Base-by-base conservation (phyloP, 148 eudicot species). In the Fagopyrum homotropicum region DNA sequence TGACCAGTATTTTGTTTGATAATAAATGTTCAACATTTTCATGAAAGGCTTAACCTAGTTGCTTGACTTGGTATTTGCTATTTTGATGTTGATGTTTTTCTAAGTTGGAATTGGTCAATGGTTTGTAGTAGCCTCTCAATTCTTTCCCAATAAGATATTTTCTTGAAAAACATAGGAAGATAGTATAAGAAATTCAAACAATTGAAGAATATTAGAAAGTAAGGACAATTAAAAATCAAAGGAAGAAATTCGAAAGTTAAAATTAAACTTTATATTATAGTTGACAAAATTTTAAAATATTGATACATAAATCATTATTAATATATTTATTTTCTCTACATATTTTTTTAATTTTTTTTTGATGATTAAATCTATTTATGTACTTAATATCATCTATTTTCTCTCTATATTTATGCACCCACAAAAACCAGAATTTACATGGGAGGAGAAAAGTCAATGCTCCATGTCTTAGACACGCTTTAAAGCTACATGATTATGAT, bases 381-480 rank as follows among this genome's bases (percentile, higher is more conserved):
- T 15, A 26, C 43, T 15, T 26, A 10, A 61, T 61, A 7, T 61
- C 40, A 35, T 8, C 30, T 61, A 6, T 9, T 61, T 17, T 56
- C 29, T 35, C 40, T 40, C 17, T 15, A 64, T 11, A 64, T 64
- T 64, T 45, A 11, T 22, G 26, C 26, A 22, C 26, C 26, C 26
- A 22, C 0, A 22, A 22, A 22, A 22, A 22, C 26, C 26, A 22
- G 26, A 22, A 40, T 40, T 4, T 12, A 40, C 15, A 57, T 5
- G 2, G 63, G 63, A 66, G 17, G 47, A 66, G 71, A 66, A 66
- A 66, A 43, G 45, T 43, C 45, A 66, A 66, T 66, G 71, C 46
- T 66, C 47, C 71, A 17, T 66, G 45, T 66, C 17, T 66, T 35
- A 35, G 71, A 66, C 47, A 66, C 35, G 44, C 9, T 6, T 19